Conservation (phyloP, 164 flowering plant species). For the Vitis riparia region DNA sequence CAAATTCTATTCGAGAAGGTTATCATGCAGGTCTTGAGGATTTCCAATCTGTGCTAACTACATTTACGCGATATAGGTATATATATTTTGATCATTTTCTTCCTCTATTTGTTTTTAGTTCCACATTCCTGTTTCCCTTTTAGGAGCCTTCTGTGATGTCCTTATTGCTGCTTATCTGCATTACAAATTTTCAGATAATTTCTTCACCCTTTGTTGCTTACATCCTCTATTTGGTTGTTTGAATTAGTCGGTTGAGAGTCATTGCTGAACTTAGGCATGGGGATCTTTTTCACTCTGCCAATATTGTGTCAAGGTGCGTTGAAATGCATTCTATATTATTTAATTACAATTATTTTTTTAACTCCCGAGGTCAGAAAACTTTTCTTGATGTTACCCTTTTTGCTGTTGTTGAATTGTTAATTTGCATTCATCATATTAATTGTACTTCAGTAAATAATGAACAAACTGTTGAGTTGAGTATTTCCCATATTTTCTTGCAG, state of each 20-base stretch:
- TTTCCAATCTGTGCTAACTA: conserved; percentile 71
- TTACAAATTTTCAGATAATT: neutral
- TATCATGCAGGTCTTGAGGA: conserved; percentile 75
- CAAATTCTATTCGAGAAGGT: conserved; percentile 46
- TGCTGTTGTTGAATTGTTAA: neutral
- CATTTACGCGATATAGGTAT: conserved; percentile 82
- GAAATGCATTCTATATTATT: neutral
- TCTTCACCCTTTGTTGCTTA: neutral
- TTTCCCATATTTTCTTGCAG: conserved; percentile 37
- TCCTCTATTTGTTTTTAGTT: neutral
- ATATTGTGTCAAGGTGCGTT: conserved; percentile 85
- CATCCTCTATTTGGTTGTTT: conserved; percentile 12
- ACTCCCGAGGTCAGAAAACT: neutral
- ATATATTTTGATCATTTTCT: neutral
- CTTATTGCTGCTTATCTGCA: neutral
- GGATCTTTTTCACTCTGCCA: conserved; percentile 86
- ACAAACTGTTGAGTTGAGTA: neutral
- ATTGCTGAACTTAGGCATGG: conserved; percentile 85
- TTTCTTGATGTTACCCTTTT: neutral
- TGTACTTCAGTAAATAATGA: no score
- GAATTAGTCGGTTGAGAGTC: conserved; percentile 71
- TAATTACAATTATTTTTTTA: neutral
- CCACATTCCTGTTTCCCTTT: neutral
- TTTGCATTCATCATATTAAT: no score
- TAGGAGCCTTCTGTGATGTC: neutral